Percentiles rank a stretch among this genome's conserved stretches.
Conservation (phyloP, 805 yeast species). For the Saturnispora silvae region DNA sequence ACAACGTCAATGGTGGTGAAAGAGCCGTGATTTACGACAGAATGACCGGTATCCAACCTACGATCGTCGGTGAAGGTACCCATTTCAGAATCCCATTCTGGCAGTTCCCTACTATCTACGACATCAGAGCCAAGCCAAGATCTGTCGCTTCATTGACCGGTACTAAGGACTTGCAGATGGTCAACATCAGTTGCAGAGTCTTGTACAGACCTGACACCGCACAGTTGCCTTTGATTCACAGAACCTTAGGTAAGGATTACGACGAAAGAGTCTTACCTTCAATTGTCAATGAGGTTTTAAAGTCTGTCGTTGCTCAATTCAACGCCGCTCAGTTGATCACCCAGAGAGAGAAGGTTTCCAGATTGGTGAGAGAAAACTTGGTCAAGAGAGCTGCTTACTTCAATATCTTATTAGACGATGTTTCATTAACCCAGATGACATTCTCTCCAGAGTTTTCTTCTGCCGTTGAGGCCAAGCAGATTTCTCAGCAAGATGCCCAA, state of each 20-base stretch:
- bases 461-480: constrained; percentile 97
- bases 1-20: constrained; percentile 97
- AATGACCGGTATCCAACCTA: constrained; percentile 70
- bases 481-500: constrained; percentile 99
- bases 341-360: constrained; percentile 94
- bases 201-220: constrained; percentile 76
- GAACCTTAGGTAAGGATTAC: constrained; percentile 89
- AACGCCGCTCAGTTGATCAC: constrained; percentile 97
- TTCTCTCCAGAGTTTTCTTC: constrained; percentile 95
- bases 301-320: constrained; percentile 95
- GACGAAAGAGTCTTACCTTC: constrained; percentile 96
- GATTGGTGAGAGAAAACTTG: constrained; percentile 82
- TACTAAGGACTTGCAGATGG: constrained; percentile 98
- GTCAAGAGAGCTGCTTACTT: constrained; percentile 86
- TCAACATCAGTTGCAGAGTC: constrained; percentile 96
- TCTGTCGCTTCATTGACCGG: constrained; percentile 94
- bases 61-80: constrained; percentile 86
- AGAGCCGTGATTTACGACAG: constrained; percentile 92
- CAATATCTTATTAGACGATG: constrained; percentile 85
- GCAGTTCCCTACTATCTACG: constrained; percentile 85
- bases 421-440: constrained; percentile 92
- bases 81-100: constrained; percentile 91
- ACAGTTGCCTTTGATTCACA: constrained; percentile 73
- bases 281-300: constrained; percentile 92
- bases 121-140: constrained; percentile 95